phyloP scores from a whole-genome alignment of 192 early-diverging fungal species.

The Backusella luteola region DNA sequence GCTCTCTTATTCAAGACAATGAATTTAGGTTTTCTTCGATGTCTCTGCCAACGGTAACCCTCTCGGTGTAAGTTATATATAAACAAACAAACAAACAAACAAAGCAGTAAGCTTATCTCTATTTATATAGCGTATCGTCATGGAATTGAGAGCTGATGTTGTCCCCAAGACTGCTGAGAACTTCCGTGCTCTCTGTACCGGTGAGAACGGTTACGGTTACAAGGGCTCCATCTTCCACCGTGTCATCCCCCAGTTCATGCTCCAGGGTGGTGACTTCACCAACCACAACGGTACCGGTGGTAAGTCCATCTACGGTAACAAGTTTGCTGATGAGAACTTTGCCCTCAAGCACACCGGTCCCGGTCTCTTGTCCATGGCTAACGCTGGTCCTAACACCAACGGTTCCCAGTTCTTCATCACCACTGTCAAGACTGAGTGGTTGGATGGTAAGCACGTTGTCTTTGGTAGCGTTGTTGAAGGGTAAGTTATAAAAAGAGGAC shows the following conservation, averaged over 20 bases:
- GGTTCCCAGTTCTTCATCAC: slow-evolving; percentile 93
- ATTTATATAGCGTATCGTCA: slow-evolving; percentile 45
- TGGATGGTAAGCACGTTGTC: slow-evolving; percentile 88
- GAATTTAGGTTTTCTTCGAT: slow-evolving; percentile 66
- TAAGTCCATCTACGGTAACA: slow-evolving; percentile 83
- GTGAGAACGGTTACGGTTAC: slow-evolving; percentile 89
- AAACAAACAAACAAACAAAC: background rate
- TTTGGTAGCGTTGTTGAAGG: slow-evolving; percentile 71
- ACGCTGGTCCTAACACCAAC: slow-evolving; percentile 82
- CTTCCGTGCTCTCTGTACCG: slow-evolving; percentile 97
- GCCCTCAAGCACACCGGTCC: slow-evolving; percentile 59
- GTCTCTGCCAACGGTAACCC: slow-evolving; percentile 49
- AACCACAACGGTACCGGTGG: slow-evolving; percentile 85
- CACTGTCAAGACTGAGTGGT: slow-evolving; percentile 77
- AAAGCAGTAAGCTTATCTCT: background rate
- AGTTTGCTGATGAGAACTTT: slow-evolving; percentile 66
- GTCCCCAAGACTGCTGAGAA: slow-evolving; percentile 89
- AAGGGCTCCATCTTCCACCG: slow-evolving; percentile 79
- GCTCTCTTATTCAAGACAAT: background rate
- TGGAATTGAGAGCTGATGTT: slow-evolving; percentile 68
- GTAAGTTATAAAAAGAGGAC: slow-evolving; percentile 1
- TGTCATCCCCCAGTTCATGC: slow-evolving; percentile 80
- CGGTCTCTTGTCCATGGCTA: slow-evolving; percentile 83
- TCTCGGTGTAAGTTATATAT: slow-evolving; percentile 44
- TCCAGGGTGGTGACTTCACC: slow-evolving; percentile 89